A percentile compares a stretch with the other conserved stretches of the same genome.
These are phyloP conservation scores for Tieghemostelium lacteum DNA, from an alignment of 78 protist species.

Conservation along the genomic window DNA sequence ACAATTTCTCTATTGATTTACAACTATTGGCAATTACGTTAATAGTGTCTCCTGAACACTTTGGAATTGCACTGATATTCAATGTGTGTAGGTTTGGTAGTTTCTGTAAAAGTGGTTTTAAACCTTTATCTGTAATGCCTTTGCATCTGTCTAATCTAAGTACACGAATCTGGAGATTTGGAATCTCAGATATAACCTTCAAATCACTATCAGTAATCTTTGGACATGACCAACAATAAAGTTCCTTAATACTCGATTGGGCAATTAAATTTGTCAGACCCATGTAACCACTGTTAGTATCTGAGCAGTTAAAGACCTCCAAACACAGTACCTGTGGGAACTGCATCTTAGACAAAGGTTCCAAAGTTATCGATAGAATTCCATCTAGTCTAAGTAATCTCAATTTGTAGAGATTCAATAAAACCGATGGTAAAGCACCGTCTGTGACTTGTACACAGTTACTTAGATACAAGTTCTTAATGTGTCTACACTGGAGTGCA, in stretches of 20 bases:
- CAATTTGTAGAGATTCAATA: conserved; percentile 6
- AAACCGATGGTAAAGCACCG: conserved; percentile 14
- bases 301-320: conserved; percentile 47
- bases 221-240: conserved; percentile 41
- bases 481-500: conserved; percentile 25
- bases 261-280: conserved; percentile 10
- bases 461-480: conserved; percentile 31
- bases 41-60: conserved; percentile 17
- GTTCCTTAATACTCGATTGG: conserved; percentile 23
- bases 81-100: background rate
- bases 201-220: conserved; percentile 40
- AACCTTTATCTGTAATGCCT: conserved; percentile 51
- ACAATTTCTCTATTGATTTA: conserved; percentile 28
- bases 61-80: conserved; percentile 21
- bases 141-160: conserved; percentile 45
- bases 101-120: conserved; percentile 17
- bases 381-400: conserved; percentile 36
- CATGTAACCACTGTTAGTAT: conserved; percentile 19
- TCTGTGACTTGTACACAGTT: conserved; percentile 16
- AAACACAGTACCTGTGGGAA: conserved; percentile 6
- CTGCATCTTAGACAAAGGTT: background rate
- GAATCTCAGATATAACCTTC: background rate
- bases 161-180: background rate
- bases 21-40: conserved; percentile 10
- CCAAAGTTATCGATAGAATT: conserved; percentile 13